Base-by-base conservation (phyloP, 2,329 filamentous ascomycete species). In the Arthrobotrys sinensis region DNA sequence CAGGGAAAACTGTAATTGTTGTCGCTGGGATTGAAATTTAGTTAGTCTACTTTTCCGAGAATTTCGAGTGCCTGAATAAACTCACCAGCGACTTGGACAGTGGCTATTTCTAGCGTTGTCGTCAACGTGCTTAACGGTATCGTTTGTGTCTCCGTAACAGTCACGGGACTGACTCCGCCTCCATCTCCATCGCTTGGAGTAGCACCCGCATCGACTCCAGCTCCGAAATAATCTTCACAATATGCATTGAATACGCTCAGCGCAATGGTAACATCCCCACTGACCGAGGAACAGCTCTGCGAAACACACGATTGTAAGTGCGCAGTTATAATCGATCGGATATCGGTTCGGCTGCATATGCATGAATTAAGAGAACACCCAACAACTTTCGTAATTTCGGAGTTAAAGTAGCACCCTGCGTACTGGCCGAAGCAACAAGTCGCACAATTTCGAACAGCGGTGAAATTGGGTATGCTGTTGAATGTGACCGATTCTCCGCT, bases 281-380 rank as follows among this genome's bases (percentile, higher is more conserved):
- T 21, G 7, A 34, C 53, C 8, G 24, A 45, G 1, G 48, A 40
- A 19, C 67, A 71, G 8, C n/a, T 4, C 1, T 7, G 64, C 24
- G 55, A 63, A 28, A 71, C 24, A 32, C 67, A 71, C 1, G 45
- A 16, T 1, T 28, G 50, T 5, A 64, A 21, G 55, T 64, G 46
- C 0, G 52, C 16, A 10, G 57, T 38, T 10, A 57, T 16, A 21
- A 57, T 50, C 24, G 16, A 0, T 32, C 32, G 55, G 45, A 71
- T 46, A 52, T 70, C 66, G 11, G n/a, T 53, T 14, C 67, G 53
- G 12, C 50, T 55, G 24, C 67, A 71, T 4, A 71, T 19, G 36
- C 67, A 71, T 14, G 67, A 63, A 46, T 71, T 71, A 4, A 48
- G 4, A 12, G 7, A 53, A 14, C 55, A 71, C 6, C 67, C 67